A percentile compares a stretch with the other conserved stretches of the same genome.
These are phyloP conservation scores for Sporothrix phasma DNA, from an alignment of 2,329 filamentous ascomycete genomes.

Conservation along the genomic window DNA sequence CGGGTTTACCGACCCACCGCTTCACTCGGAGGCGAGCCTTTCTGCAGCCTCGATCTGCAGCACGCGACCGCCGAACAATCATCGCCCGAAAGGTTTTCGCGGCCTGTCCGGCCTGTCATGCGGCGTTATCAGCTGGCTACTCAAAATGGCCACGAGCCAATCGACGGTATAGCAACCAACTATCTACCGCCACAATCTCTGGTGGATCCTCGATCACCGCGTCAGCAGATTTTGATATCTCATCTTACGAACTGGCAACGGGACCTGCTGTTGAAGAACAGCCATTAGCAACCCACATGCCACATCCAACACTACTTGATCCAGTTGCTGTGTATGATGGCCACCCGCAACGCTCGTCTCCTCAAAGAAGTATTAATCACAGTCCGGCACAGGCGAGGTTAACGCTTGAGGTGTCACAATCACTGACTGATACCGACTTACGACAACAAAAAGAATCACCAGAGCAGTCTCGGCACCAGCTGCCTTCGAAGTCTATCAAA, in stretches of 20 bases:
- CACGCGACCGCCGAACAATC: conserved; percentile 63
- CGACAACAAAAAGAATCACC: conserved; percentile 12
- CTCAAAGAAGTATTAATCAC: conserved; percentile 36
- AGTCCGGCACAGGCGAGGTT: conserved; percentile 29
- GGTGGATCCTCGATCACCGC: not conserved
- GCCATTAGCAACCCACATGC: not conserved
- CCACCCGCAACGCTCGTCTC: conserved; percentile 43
- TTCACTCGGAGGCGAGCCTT: conserved; percentile 34
- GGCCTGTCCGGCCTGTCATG: conserved; percentile 39
- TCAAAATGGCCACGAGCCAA: not conserved
- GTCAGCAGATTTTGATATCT: not conserved
- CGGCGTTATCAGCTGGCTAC: conserved; percentile 39
- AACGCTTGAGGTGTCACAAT: conserved; percentile 21
- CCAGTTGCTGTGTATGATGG: conserved; percentile 16
- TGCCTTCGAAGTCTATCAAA: conserved; percentile 26
- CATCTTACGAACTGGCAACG: not conserved
- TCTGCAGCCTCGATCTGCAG: conserved; percentile 44
- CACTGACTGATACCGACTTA: conserved; percentile 15
- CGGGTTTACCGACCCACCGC: conserved; percentile 33
- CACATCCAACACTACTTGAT: not conserved
- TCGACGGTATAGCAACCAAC: not conserved
- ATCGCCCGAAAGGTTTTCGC: conserved; percentile 51
- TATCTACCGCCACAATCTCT: not conserved
- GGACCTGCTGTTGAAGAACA: not conserved
- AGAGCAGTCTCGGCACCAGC: conserved; percentile 20